Evolutionary conservation across 2,329 filamentous ascomycete genomes (phyloP), one percentile per base, ranked within the genome.

Genomic region (Graphiopsis chlorocephala): DNA sequence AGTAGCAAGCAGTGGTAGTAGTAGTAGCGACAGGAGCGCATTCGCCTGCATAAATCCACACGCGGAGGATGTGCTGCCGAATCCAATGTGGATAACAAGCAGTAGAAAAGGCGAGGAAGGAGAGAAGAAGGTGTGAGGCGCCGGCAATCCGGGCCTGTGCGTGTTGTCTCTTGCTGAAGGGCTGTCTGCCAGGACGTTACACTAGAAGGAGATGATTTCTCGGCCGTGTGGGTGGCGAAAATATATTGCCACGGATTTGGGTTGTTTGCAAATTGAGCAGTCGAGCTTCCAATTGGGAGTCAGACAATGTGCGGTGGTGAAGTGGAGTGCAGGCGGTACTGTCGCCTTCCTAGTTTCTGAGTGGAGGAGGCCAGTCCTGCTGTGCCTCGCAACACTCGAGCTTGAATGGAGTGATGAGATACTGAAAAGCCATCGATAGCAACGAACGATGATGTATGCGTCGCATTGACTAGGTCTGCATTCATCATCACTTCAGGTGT

Each of bases 281-380:
- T 38, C 35, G 35, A 58, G 8, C 20, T 42, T 58, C 55, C 23
- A 29, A 15, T 2, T n/a, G 31, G 33, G 17, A 28, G 55, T 20
- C 55, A 20, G 12, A 25, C 35, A 58, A 45, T 29, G 33, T 45
- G 33, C 33, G n/a, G 12, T 20, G 20, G 17, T 33, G n/a, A 26
- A 58, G 25, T 58, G 55, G 55, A 45, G 53, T 23, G 28, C 29
- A 33, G 28, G 53, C 53, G 31, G 29, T 23, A 3, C 53, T 56
- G 53, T 56, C 31, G 53, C 31, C 53, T n/a, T 56, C 53, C 53
- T 20, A 23, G 14, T 6, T 33, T 3, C 53, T 31, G 15, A 35
- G 8, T 12, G 55, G 11, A 29, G 23, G 33, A 45, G 60, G 48
- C 31, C 60, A 62, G 60, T 38, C 60, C 60, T 38, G 60, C 60